Evolutionary conservation across 257 asterid genomes (phyloP).

Genomic region (Solanum sejunctum): DNA sequence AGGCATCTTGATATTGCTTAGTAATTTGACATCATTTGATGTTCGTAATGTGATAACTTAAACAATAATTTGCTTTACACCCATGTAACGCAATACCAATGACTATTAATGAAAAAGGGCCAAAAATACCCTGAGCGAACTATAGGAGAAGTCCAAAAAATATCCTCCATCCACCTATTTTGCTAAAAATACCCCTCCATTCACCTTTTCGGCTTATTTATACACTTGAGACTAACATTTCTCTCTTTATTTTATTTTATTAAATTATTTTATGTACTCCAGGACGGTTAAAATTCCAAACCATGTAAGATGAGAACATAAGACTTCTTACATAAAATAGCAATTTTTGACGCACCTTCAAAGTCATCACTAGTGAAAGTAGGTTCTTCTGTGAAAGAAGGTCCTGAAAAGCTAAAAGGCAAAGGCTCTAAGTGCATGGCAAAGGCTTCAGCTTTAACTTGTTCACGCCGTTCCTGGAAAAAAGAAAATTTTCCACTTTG

Average conservation of each 20-base stretch:
- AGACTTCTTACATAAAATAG: not conserved
- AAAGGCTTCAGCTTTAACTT: conserved; percentile 67
- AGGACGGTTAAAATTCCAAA: not conserved
- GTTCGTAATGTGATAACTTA: not conserved
- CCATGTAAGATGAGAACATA: not conserved
- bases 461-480: conserved; percentile 58
- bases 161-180: no score
- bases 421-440: conserved; percentile 30
- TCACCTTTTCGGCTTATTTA: no score
- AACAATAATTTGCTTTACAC: not conserved
- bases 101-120: no score
- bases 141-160: no score
- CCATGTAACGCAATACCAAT: not conserved
- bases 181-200: no score
- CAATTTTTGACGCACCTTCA: conserved; percentile 40
- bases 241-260: no score
- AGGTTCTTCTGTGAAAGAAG: conserved; percentile 35
- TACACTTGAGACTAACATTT: no score
- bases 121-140: no score
- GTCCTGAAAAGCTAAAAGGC: conserved; percentile 21
- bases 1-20: not conserved
- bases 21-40: not conserved
- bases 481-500: not conserved
- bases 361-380: conserved; percentile 80
- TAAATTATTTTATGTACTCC: not conserved